These are phyloP conservation scores for Prinsepia uniflora DNA, from an alignment of 306 rosid species.

Conservation along the genomic window DNA sequence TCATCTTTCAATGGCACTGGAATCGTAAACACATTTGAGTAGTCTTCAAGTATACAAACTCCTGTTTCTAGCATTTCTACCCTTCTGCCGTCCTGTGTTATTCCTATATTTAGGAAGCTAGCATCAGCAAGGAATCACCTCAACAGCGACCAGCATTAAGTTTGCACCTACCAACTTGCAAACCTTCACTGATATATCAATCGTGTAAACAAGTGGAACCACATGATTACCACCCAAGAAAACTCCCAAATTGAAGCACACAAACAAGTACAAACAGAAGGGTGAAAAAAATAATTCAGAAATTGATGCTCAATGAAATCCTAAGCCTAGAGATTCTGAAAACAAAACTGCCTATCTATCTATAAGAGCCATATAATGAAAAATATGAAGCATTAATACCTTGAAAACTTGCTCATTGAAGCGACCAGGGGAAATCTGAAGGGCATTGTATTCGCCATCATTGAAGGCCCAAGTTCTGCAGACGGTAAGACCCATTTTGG, in stretches of 20 bases:
- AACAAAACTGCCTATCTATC: background rate
- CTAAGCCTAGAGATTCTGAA: background rate
- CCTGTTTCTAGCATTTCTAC: background rate
- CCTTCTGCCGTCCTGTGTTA: background rate
- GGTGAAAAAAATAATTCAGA: background rate
- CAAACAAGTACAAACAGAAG: slow-evolving; percentile 20
- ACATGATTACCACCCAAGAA: slow-evolving; percentile 8
- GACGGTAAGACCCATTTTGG: slow-evolving; percentile 90
- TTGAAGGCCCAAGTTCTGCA: slow-evolving; percentile 98
- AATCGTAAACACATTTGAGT: background rate
- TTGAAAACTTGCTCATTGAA: slow-evolving; percentile 75
- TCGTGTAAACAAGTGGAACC: background rate
- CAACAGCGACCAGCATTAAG: background rate
- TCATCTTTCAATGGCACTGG: background rate
- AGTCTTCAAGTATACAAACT: background rate
- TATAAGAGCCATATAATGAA: slow-evolving; percentile 5
- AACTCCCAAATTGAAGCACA: slow-evolving; percentile 18
- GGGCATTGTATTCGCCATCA: slow-evolving; percentile 87
- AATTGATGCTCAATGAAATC: slow-evolving; percentile 1
- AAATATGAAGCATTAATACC: slow-evolving; percentile 40
- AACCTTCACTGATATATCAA: background rate
- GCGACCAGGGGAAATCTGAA: slow-evolving; percentile 82
- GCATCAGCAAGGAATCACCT: background rate
- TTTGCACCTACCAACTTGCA: background rate
- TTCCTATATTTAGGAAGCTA: background rate